Conservation (phyloP, 331 rosid genomes). For the Spiraea crenata region DNA sequence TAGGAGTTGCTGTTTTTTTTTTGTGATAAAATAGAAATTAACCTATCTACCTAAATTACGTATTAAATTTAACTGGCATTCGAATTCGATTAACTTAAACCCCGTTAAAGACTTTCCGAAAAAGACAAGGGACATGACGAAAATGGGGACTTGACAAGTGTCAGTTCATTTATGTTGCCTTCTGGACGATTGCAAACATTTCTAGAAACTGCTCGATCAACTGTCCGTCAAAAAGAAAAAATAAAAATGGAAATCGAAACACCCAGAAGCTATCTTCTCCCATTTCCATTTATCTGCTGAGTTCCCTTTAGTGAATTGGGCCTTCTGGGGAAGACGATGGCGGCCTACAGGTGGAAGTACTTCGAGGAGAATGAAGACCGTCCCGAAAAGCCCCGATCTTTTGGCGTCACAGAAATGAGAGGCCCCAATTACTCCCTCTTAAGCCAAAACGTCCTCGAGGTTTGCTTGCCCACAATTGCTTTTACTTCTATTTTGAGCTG, state of each 20-base stretch:
- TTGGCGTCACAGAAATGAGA: conserved; percentile 84
- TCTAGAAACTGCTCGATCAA: conserved; percentile 12
- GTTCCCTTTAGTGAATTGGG: background rate
- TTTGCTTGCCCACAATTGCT: conserved; percentile 4
- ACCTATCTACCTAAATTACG: too few relatives aligned
- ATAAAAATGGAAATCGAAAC: background rate
- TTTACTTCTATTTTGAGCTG: background rate
- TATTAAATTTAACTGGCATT: too few relatives aligned
- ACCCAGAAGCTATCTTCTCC: background rate
- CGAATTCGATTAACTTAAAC: too few relatives aligned
- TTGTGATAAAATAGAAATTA: too few relatives aligned
- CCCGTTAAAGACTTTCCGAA: background rate
- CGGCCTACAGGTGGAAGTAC: conserved; percentile 71
- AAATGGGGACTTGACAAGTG: background rate
- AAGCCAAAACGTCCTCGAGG: conserved; percentile 67
- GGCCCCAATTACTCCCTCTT: conserved; percentile 60
- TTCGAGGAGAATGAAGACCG: conserved; percentile 89
- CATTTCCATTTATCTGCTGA: background rate
- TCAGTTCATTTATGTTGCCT: background rate
- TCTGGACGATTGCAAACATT: background rate
- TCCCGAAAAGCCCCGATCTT: conserved; percentile 79
- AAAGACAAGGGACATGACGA: background rate
- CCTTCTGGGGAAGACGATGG: conserved; percentile 29
- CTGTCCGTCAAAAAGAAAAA: background rate
- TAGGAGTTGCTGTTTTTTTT: too few relatives aligned